phyloP scores from a whole-genome alignment of 768 basidiomycete genomes.

The Suillus paluster region DNA sequence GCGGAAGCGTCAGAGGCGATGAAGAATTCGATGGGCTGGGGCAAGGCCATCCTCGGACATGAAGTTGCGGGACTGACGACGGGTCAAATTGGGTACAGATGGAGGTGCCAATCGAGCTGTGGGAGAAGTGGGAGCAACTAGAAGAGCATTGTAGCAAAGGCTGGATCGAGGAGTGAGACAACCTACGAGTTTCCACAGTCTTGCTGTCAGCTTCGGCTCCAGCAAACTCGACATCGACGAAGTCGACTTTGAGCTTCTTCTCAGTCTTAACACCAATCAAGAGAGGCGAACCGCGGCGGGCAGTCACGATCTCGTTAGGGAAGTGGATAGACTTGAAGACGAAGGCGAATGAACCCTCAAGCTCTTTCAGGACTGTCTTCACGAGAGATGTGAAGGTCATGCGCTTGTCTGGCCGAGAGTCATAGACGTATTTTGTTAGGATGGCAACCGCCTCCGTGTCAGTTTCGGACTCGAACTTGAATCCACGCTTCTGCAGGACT shows the following conservation, averaged over 20 bases:
- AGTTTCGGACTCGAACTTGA: conserved; percentile 92
- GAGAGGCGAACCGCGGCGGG: conserved; percentile 95
- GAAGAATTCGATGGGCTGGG: conserved; percentile 99
- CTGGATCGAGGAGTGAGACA: not conserved
- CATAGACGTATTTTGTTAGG: conserved; percentile 94
- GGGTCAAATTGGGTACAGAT: conserved; percentile 74
- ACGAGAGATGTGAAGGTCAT: conserved; percentile 88
- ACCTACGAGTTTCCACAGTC: conserved; percentile 46
- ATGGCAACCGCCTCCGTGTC: conserved; percentile 98
- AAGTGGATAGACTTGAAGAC: conserved; percentile 97
- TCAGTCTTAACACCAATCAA: conserved; percentile 99
- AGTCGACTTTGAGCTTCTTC: conserved; percentile 99
- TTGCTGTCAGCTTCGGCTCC: conserved; percentile 66
- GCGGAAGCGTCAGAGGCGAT: conserved; percentile 97
- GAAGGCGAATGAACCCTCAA: conserved; percentile 98
- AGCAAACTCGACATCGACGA: conserved; percentile 96
- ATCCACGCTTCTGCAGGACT: conserved; percentile 95
- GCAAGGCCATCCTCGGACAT: conserved; percentile 98
- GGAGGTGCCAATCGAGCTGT: conserved; percentile 72
- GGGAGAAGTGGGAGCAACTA: conserved; percentile 55
- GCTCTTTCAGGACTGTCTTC: conserved; percentile 95
- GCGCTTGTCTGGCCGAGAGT: conserved; percentile 85
- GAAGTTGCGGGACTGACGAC: conserved; percentile 96
- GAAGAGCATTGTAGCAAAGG: conserved; percentile 9
- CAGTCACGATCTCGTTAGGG: conserved; percentile 94